Base-by-base conservation (phyloP, 2,329 filamentous ascomycete species). In the Elsinoe australis region DNA sequence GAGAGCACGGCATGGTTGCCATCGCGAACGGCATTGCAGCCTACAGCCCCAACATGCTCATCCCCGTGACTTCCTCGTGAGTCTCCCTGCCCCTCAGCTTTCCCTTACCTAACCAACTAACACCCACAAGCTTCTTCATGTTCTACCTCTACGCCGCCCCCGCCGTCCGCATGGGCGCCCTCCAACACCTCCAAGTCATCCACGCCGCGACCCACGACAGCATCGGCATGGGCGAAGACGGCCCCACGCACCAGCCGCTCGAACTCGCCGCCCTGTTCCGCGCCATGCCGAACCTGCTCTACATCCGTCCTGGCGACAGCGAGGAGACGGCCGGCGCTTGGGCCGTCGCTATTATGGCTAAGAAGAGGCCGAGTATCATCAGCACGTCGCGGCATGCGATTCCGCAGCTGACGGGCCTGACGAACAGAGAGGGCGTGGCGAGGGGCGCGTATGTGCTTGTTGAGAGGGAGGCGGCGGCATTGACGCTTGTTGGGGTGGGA, bases 1-100 rank as follows among this genome's bases (percentile, higher is more conserved):
- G 78, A 3, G 77, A 80, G 54, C 77, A 80, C 56, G 77, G 76
- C 49, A 82, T 82, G 79, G 70, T 69, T 2, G 63, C 71, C 22
- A 73, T 78, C 18, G 70, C 63, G 10, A 67, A 67, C 50, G 64
- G 64, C 14, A 57, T 67, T 24, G 61, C 64, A 2, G 64, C 64
- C 3, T 67, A 59, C 57, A 56, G 59, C 36, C 59, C 58, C 12
- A 60, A 62, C 21, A 60, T 58, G 3, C 60, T 67, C 54, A 50
- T 67, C 10, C 64, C 64, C 4, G 56, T 67, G 22, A 67, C 64
- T 4, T 61, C 61, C 29, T 56, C 54, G n/a, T n/a, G n/a, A n/a
- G n/a, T n/a, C n/a, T n/a, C n/a, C n/a, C n/a, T n/a, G n/a, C n/a
- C n/a, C n/a, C n/a, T n/a, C n/a, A n/a, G n/a, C n/a, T n/a, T n/a